A percentile compares a stretch with the other conserved stretches of the same genome.
phyloP scores from a whole-genome alignment of 2,329 filamentous ascomycete species.

The Nemania sp. region DNA sequence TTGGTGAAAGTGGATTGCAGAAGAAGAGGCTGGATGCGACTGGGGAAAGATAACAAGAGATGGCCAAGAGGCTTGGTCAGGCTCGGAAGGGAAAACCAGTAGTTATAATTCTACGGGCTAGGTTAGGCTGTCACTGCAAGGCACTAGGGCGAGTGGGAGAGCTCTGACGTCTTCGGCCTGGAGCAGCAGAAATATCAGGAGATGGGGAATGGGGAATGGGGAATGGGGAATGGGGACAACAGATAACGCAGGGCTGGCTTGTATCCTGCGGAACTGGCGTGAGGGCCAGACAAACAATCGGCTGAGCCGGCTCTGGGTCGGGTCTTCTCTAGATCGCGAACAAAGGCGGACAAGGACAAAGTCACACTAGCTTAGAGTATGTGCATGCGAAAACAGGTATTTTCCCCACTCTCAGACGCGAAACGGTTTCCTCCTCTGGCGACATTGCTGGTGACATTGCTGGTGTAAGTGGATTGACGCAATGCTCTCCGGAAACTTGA shows the following conservation, averaged over 20 bases:
- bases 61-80: neutral
- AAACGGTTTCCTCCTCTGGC: neutral
- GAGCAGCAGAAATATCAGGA: too few relatives aligned
- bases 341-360: neutral
- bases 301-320: neutral
- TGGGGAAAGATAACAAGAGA: neutral
- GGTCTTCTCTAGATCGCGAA: too few relatives aligned
- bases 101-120: conserved; percentile 6
- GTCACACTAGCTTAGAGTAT: neutral
- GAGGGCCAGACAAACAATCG: too few relatives aligned
- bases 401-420: neutral
- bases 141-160: neutral
- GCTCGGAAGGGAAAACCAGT: neutral
- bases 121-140: neutral
- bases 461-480: conserved; percentile 15
- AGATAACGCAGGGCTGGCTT: too few relatives aligned
- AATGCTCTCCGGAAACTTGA: neutral
- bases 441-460: neutral
- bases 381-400: conserved; percentile 5
- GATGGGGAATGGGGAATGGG: too few relatives aligned
- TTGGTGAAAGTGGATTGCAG: too few relatives aligned
- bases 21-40: neutral
- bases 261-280: too few relatives aligned
- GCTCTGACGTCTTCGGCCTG: conserved; percentile 24
- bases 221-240: too few relatives aligned